Base-by-base conservation (phyloP, 2,329 filamentous ascomycete species). In the Apiospora koreana region DNA sequence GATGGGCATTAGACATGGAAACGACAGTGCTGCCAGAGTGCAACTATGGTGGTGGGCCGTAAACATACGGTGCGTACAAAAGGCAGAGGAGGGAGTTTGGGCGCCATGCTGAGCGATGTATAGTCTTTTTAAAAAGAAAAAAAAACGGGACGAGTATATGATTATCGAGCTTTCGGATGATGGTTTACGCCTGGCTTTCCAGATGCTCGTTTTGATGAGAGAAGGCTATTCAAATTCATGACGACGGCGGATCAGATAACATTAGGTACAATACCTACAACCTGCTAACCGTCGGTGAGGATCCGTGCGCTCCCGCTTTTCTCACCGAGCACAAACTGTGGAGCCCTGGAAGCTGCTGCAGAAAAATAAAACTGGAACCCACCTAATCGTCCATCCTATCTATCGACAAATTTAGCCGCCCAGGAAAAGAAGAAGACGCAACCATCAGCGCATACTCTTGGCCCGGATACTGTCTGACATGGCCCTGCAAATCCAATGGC, bases 61-160 rank as follows among this genome's bases (percentile, higher is more conserved):
- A 16, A 28, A 70, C 74, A 65, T 70, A 80, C 80, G 28, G 78
- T 75, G 71, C 75, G 73, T 18, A 81, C 80, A 69, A 81, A 81
- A 67, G 73, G 75, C 48, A 72, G 68, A n/a, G 78, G 79, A 9
- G 73, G 71, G 28, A 81, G 73, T 71, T 79, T 77, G 25, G 73
- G 65, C 23, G 75, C 71, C 78, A 80, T 80, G 58, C 67, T 76
- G 38, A 10, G 41, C 31, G 18, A 9, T n/a, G 9, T 42, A 6
- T 8, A 21, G 9, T 8, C 12, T 45, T 31, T n/a, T n/a, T n/a
- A n/a, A n/a, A n/a, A n/a, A n/a, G n/a, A n/a, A n/a, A n/a, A n/a
- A n/a, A n/a, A n/a, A n/a, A n/a, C n/a, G 35, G 35, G 35, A 35
- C 35, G 35, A n/a, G n/a, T n/a, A n/a, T n/a, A n/a, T n/a, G n/a